Evolutionary conservation across 1,284 basidiomycete species (phyloP), one percentile per base, ranked within the genome.

Genomic region (Ganoderma resinaceum): DNA sequence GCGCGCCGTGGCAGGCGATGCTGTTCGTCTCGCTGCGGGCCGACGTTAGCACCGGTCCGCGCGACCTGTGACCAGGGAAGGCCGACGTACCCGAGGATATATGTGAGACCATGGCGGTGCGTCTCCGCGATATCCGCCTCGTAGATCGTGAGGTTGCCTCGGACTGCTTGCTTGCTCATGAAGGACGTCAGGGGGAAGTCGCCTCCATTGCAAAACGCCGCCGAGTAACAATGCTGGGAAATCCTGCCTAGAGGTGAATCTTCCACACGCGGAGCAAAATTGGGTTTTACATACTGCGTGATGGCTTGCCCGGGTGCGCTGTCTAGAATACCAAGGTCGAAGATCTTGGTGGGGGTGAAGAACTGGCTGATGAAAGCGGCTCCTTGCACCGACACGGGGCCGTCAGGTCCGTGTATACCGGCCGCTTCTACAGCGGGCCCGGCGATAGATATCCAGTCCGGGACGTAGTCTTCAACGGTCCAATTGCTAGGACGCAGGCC

Each of bases 171-270:
- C 75, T 91, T 91, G 63, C 82, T 84, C 87, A 91, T 90, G 63
- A 92, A 80, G 68, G 88, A 86, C 68, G 86, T 82, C 23, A 90
- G 76, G 42, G 85, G 73, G 35, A 83, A 83, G 59, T 81, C 81
- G 64, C 76, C 83, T n/a, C 87, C 89, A 26, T 78, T 72, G 71
- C 87, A 87, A 75, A 87, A 90, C 8, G 83, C 62, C 40, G 87
- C 86, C 26, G 85, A 86, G 73, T 91, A 91, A 55, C 82, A 83
- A 73, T 91, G 89, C 72, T 91, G 87, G 8, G 89, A 90, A 67
- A 89, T 86, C 4, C 89, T 89, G 75, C 6, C n/a, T 7, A 11
- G n/a, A 5, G 23, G 8, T 46, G n/a, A 23, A n/a, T 23, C 43
- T n/a, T 46, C 43, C 9, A 7, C n/a, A 4, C 23, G 43, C 23